A percentile compares a stretch with the other conserved stretches of the same genome.
These are phyloP conservation scores for Xylaria palmicola DNA, from an alignment of 495 filamentous ascomycete genomes.

Conservation along the genomic window DNA sequence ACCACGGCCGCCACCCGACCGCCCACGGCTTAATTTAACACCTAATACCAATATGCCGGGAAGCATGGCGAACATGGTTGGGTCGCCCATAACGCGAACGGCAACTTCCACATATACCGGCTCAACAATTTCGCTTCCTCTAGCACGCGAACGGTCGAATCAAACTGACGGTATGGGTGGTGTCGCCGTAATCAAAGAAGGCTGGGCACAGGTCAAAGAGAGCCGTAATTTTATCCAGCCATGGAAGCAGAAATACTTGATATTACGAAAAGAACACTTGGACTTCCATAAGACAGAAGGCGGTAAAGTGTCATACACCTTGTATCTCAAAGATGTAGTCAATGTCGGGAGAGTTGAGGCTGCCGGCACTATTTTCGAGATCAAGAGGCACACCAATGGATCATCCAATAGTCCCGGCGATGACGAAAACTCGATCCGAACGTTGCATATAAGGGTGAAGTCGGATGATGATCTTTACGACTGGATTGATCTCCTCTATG, in stretches of 20 bases:
- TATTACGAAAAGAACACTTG: slow-evolving; percentile 81
- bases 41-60: slow-evolving; percentile 70
- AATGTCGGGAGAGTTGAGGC: slow-evolving; percentile 83
- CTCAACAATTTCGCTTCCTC: slow-evolving; percentile 66
- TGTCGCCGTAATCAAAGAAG: slow-evolving; percentile 80
- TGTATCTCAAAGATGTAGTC: slow-evolving; percentile 80
- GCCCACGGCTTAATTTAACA: slow-evolving; percentile 75
- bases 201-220: slow-evolving; percentile 81
- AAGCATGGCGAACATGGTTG: slow-evolving; percentile 73
- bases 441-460: slow-evolving; percentile 85
- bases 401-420: slow-evolving; percentile 58
- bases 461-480: slow-evolving; percentile 94
- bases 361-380: slow-evolving; percentile 86
- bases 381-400: slow-evolving; percentile 69
- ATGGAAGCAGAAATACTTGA: slow-evolving; percentile 87
- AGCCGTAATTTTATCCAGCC: slow-evolving; percentile 75
- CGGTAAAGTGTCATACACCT: slow-evolving; percentile 75
- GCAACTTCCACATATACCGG: slow-evolving; percentile 61
- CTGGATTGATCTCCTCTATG: slow-evolving; percentile 97
- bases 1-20: slow-evolving; percentile 82
- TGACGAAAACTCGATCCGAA: slow-evolving; percentile 75
- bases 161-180: slow-evolving; percentile 61
- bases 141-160: slow-evolving; percentile 60
- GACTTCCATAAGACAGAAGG: slow-evolving; percentile 90
- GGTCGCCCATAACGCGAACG: slow-evolving; percentile 57